These are phyloP conservation scores for Daldinia loculata DNA, from an alignment of 495 filamentous ascomycete genomes.

Conservation along the genomic window DNA sequence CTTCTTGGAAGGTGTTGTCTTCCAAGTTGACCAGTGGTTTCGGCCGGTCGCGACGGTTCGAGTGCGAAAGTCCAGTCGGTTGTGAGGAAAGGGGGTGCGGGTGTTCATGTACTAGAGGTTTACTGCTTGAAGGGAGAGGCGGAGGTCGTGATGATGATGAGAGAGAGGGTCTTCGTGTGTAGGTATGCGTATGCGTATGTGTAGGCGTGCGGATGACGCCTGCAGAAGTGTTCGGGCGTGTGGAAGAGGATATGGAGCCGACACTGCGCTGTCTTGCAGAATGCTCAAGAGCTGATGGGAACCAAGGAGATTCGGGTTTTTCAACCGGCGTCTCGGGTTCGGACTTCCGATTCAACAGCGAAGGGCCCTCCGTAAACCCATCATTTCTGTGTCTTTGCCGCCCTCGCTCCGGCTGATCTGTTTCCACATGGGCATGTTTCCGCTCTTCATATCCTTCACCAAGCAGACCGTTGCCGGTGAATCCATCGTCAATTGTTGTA, in stretches of 20 bases:
- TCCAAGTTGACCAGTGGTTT: conserved; percentile 80
- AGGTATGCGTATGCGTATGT: conserved; percentile 22
- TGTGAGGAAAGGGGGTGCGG: conserved; percentile 32
- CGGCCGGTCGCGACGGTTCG: conserved; percentile 39
- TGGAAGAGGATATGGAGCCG: conserved; percentile 27
- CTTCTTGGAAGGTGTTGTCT: conserved; percentile 74
- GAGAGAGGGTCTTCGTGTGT: conserved; percentile 33
- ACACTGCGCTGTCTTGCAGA: conserved; percentile 47
- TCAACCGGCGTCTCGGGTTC: conserved; percentile 22
- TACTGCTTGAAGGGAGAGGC: conserved; percentile 21
- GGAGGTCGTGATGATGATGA: conserved; percentile 37
- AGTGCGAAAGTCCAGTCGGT: conserved; percentile 24
- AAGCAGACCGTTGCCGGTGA: conserved; percentile 53
- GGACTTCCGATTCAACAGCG: conserved; percentile 54
- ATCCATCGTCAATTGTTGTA: conserved; percentile 32
- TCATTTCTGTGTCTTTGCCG: conserved; percentile 35
- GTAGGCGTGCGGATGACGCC: conserved; percentile 25
- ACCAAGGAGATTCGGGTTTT: conserved; percentile 48
- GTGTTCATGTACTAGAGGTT: conserved; percentile 21
- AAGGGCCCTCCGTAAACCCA: conserved; percentile 61
- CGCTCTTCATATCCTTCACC: conserved; percentile 55
- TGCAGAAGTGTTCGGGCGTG: conserved; percentile 36
- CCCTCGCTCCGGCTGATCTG: conserved; percentile 34
- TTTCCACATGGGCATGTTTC: conserved; percentile 42
- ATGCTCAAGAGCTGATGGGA: conserved; percentile 57